These are phyloP conservation scores for Akanthomyces dipterigenus DNA, from an alignment of 2,329 filamentous ascomycete genomes.

Conservation along the genomic window DNA sequence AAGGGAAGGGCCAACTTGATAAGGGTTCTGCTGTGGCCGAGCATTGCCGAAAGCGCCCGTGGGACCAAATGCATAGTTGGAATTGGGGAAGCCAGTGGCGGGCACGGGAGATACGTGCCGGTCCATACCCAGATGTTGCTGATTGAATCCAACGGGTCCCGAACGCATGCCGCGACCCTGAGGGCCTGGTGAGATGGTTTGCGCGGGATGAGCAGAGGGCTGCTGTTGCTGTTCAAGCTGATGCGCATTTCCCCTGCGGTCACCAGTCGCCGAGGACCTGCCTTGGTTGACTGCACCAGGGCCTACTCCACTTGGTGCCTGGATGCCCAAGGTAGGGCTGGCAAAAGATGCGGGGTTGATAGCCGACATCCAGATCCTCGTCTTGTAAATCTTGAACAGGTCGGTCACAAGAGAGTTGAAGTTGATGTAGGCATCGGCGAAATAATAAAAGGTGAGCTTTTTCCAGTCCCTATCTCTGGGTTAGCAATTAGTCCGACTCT, in stretches of 20 bases:
- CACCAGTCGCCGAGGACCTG: conserved; percentile 32
- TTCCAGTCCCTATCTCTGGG: conserved; percentile 75
- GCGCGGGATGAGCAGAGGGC: not conserved
- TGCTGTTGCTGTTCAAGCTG: conserved; percentile 33
- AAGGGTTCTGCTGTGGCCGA: conserved; percentile 21
- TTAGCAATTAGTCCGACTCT: conserved; percentile 11
- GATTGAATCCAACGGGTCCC: conserved; percentile 31
- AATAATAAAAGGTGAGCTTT: conserved; percentile 98
- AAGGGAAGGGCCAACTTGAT: conserved; percentile 22
- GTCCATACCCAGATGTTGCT: conserved; percentile 34
- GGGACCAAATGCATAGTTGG: conserved; percentile 30
- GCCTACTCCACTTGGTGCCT: conserved; percentile 60
- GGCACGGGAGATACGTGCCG: conserved; percentile 32
- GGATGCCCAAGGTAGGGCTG: conserved; percentile 65
- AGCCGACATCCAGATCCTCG: conserved; percentile 98
- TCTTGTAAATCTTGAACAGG: conserved; percentile 99
- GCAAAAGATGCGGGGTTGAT: conserved; percentile 97
- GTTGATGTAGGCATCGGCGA: conserved; percentile 96
- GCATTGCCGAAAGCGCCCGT: conserved; percentile 27
- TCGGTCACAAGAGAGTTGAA: conserved; percentile 97
- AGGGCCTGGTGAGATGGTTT: conserved; percentile 4
- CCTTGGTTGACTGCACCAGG: conserved; percentile 57
- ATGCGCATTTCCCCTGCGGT: conserved; percentile 40
- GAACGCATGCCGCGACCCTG: conserved; percentile 34
- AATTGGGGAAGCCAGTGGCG: conserved; percentile 28